phyloP scores from a whole-genome alignment of 2,329 filamentous ascomycete genomes.

The Calonectria pteridis region DNA sequence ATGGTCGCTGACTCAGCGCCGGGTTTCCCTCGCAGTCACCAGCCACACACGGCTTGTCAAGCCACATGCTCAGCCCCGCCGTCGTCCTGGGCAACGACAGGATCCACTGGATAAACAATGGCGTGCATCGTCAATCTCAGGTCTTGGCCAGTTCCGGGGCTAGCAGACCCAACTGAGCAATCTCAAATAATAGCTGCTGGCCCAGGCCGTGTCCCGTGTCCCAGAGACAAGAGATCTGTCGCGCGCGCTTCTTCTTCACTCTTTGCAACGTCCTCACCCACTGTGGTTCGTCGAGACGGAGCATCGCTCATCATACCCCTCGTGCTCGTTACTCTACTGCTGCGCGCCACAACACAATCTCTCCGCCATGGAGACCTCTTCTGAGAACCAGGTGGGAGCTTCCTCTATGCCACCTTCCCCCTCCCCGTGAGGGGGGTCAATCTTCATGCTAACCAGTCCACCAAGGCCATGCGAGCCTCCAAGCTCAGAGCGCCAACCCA shows the following conservation, averaged over 20 bases:
- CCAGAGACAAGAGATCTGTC: conserved; percentile 26
- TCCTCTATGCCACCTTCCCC: background rate
- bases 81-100: conserved; percentile 37
- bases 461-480: conserved; percentile 45
- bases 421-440: background rate
- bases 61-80: background rate
- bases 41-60: conserved; percentile 13
- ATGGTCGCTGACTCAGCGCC: conserved; percentile 21
- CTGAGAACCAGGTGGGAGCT: conserved; percentile 47
- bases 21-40: background rate
- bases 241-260: conserved; percentile 18
- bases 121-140: conserved; percentile 42
- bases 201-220: conserved; percentile 27
- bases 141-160: conserved; percentile 28
- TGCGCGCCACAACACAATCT: conserved; percentile 34
- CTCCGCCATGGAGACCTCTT: conserved; percentile 47
- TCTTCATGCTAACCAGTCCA: conserved; percentile 13
- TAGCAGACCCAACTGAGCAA: conserved; percentile 38
- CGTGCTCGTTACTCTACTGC: conserved; percentile 43
- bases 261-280: conserved; percentile 45
- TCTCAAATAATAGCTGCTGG: conserved; percentile 42
- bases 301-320: conserved; percentile 52
- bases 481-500: conserved; percentile 47
- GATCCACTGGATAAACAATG: conserved; percentile 40
- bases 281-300: conserved; percentile 43